Conservation (phyloP, 805 yeast genomes). For the Hanseniaspora pseudoguilliermondii region DNA sequence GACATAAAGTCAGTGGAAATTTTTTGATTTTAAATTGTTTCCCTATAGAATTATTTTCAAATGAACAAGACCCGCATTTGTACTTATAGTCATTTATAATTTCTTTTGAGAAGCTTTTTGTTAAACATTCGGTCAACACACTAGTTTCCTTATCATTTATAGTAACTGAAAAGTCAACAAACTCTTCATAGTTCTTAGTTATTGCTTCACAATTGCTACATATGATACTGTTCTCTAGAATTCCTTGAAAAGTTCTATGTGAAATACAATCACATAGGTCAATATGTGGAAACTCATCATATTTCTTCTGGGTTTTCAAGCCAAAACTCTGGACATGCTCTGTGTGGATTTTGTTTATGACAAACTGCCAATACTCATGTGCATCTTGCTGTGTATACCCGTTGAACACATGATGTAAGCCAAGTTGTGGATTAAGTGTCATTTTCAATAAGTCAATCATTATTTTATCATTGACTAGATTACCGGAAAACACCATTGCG, state of each 20-base stretch:
- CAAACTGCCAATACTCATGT: conserved; percentile 91
- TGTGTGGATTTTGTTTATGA: conserved; percentile 69
- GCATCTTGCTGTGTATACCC: conserved; percentile 98
- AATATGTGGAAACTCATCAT: conserved; percentile 12
- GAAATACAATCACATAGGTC: conserved; percentile 58
- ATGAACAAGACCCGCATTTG: conserved; percentile 50
- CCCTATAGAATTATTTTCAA: conserved; percentile 44
- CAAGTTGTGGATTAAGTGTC: conserved; percentile 63
- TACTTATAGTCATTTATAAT: conserved; percentile 55
- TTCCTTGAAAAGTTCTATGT: conserved; percentile 75
- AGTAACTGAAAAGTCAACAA: conserved; percentile 68
- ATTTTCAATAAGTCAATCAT: conserved; percentile 70
- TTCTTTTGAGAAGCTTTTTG: conserved; percentile 67
- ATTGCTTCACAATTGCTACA: conserved; percentile 57
- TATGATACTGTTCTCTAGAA: conserved; percentile 61
- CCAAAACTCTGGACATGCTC: conserved; percentile 20
- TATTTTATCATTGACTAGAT: conserved; percentile 36
- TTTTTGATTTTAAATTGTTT: conserved; percentile 59
- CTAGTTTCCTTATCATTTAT: conserved; percentile 18
- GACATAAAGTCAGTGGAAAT: conserved; percentile 64
- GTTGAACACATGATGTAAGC: conserved; percentile 50
- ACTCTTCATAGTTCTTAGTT: conserved; percentile 63
- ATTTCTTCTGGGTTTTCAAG: conserved; percentile 13
- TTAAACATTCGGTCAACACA: conserved; percentile 50
- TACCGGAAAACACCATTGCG: conserved; percentile 43